Conservation (phyloP, 2,329 filamentous ascomycete genomes). For the Zalaria obscura region DNA sequence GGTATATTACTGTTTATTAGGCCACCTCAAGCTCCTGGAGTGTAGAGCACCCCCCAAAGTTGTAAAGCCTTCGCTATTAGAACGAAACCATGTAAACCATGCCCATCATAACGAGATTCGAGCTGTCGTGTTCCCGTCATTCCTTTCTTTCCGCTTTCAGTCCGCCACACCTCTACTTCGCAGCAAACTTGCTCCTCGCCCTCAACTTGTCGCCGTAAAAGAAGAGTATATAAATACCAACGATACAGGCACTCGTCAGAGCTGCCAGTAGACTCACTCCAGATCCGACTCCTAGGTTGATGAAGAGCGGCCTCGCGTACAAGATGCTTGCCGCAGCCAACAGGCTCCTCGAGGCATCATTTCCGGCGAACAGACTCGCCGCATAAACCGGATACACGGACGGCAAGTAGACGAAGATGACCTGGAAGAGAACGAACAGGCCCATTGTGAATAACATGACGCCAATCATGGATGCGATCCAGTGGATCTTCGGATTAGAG, state of each 20-base stretch:
- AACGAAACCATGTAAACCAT: no score
- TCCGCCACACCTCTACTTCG: slow-evolving; percentile 10
- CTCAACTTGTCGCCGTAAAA: slow-evolving; percentile 41
- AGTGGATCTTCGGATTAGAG: slow-evolving; percentile 16
- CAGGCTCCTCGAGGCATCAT: slow-evolving; percentile 43
- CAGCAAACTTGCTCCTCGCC: slow-evolving; percentile 4
- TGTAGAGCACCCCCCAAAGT: no score
- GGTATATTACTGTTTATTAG: no score
- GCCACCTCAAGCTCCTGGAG: no score
- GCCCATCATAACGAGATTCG: neutral
- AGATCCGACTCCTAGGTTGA: slow-evolving; percentile 42
- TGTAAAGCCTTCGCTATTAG: no score
- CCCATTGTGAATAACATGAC: slow-evolving; percentile 23
- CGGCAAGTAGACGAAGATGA: slow-evolving; percentile 24
- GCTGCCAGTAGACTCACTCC: slow-evolving; percentile 43
- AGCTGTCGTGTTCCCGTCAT: neutral
- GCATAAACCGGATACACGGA: slow-evolving; percentile 28
- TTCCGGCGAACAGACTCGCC: slow-evolving; percentile 44
- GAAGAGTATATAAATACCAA: slow-evolving; percentile 41
- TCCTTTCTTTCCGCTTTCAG: slow-evolving; percentile 7
- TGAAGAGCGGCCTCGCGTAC: slow-evolving; percentile 45
- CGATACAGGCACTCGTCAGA: slow-evolving; percentile 18
- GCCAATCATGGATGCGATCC: slow-evolving; percentile 27
- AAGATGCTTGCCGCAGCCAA: slow-evolving; percentile 46
- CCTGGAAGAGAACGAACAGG: slow-evolving; percentile 27